These are phyloP conservation scores for Nepenthes mirabilis DNA, from an alignment of 148 eudicot genomes.

Conservation along the genomic window DNA sequence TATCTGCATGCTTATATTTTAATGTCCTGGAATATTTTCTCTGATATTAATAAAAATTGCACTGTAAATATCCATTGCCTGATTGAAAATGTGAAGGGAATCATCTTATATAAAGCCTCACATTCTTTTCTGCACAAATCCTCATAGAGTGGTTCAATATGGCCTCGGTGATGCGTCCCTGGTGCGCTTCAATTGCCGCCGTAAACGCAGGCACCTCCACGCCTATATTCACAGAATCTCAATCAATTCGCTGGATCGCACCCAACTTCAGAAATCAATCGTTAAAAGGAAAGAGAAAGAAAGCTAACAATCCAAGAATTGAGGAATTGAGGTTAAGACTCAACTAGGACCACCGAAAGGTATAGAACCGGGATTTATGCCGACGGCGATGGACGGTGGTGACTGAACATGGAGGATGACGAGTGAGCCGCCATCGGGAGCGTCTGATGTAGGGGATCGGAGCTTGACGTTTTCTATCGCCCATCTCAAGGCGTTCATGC, in stretches of 20 bases:
- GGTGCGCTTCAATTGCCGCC: slow-evolving; percentile 71
- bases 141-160: slow-evolving; percentile 42
- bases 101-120: slow-evolving; percentile 11
- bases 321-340: not conserved
- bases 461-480: slow-evolving; percentile 56
- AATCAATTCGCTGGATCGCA: not conserved
- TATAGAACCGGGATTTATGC: slow-evolving; percentile 64
- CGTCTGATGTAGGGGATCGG: slow-evolving; percentile 15
- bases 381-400: slow-evolving; percentile 62
- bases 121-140: slow-evolving; percentile 50
- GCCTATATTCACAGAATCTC: slow-evolving; percentile 15
- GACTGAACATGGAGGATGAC: slow-evolving; percentile 61
- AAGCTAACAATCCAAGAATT: not conserved
- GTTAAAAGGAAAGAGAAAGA: not conserved
- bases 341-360: slow-evolving; percentile 93
- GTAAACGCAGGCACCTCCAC: slow-evolving; percentile 74
- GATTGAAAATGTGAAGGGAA: not conserved
- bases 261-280: not conserved
- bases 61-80: too few relatives aligned
- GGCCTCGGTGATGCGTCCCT: slow-evolving; percentile 52
- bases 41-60: not conserved
- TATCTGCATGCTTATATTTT: too few relatives aligned
- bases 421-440: slow-evolving; percentile 26
- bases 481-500: slow-evolving; percentile 75
- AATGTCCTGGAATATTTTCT: too few relatives aligned